phyloP scores from a whole-genome alignment of 225 moss, liverwort and hornwort genomes.

The Straminergon stramineum region DNA sequence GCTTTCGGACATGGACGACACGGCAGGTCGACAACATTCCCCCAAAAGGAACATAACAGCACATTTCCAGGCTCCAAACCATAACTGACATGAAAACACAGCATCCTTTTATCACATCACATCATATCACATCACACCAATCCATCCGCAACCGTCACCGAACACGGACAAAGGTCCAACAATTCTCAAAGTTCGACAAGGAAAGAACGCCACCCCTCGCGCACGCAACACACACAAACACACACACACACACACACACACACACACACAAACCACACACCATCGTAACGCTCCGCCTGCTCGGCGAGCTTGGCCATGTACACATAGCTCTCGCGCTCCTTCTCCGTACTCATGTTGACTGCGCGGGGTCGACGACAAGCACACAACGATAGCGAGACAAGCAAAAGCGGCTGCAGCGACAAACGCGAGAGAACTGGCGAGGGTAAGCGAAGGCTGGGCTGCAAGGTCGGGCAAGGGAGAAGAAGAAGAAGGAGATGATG shows the following conservation, averaged over 20 bases:
- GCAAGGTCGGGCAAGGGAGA: not conserved
- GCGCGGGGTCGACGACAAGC: not conserved
- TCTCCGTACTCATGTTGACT: slow-evolving; percentile 69
- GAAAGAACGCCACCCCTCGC: not conserved
- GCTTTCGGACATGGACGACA: not conserved
- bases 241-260: too few relatives aligned
- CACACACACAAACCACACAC: not conserved
- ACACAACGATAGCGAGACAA: not conserved
- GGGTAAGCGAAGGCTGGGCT: not conserved
- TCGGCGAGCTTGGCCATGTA: slow-evolving; percentile 97
- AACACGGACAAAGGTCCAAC: not conserved
- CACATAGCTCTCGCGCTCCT: slow-evolving; percentile 89
- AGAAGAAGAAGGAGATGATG: not conserved
- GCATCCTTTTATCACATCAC: not conserved
- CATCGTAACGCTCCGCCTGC: slow-evolving; percentile 91
- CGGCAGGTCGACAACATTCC: not conserved
- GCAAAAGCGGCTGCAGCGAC: not conserved
- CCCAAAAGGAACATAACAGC: not conserved
- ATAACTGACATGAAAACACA: not conserved
- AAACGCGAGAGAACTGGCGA: not conserved
- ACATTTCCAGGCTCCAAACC: not conserved
- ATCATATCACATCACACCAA: not conserved
- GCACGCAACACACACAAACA: not conserved
- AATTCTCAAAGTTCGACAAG: not conserved
- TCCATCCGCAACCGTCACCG: not conserved